phyloP scores from a whole-genome alignment of 495 filamentous ascomycete genomes.

The Copromyces sp. region DNA sequence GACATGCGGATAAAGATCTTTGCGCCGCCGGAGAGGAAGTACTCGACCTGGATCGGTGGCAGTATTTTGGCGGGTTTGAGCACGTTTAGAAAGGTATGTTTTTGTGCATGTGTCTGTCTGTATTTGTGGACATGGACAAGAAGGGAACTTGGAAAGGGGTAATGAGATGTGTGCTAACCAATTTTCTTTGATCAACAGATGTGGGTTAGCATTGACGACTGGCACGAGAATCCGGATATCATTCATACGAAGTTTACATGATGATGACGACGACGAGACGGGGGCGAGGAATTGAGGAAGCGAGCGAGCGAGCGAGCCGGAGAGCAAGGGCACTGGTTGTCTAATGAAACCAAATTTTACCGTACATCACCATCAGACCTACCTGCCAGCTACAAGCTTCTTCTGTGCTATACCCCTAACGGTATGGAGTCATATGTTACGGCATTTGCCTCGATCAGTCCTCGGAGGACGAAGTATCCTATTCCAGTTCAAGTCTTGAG shows the following conservation, averaged over 20 bases:
- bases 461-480: not conserved
- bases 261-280: not conserved
- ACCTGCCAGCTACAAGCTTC: not conserved
- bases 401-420: not conserved
- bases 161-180: slow-evolving; percentile 2
- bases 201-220: slow-evolving; percentile 98
- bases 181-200: slow-evolving; percentile 48
- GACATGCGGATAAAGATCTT: slow-evolving; percentile 99
- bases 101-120: not conserved
- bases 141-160: not conserved
- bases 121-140: slow-evolving; percentile 5
- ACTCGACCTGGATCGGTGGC: slow-evolving; percentile 97
- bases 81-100: slow-evolving; percentile 88
- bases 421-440: not conserved
- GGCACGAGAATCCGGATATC: slow-evolving; percentile 98
- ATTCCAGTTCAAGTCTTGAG: not conserved
- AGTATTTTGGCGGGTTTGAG: slow-evolving; percentile 95
- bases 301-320: not conserved
- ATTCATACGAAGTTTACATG: slow-evolving; percentile 96
- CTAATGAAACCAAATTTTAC: not conserved
- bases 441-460: not conserved
- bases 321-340: not conserved
- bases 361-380: not conserved
- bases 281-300: not conserved
- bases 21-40: slow-evolving; percentile 93